A percentile compares a stretch with the other conserved stretches of the same genome.
Evolutionary conservation across 2,329 filamentous ascomycete species (phyloP).

Genomic region (Aspergillus fumigatiaffinis): DNA sequence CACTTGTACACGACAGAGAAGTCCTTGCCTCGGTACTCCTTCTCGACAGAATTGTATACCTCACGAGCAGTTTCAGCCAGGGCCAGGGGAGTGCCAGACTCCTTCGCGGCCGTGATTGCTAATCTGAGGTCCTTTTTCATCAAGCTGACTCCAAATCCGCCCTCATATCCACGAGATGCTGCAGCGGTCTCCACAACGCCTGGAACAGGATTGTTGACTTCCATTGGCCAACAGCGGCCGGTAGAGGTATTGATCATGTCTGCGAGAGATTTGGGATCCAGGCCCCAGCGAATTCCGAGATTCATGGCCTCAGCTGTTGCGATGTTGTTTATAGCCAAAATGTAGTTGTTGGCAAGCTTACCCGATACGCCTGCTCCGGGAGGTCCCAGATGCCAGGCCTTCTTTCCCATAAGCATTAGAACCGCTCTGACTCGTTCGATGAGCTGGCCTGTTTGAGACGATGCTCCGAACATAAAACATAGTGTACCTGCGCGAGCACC

Average conservation of each 20-base stretch:
- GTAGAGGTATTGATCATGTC: slow-evolving; percentile 90
- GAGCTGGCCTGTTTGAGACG: slow-evolving; percentile 44
- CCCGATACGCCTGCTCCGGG: slow-evolving; percentile 84
- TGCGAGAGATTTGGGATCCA: slow-evolving; percentile 65
- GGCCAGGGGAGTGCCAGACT: slow-evolving; percentile 63
- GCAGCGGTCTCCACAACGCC: slow-evolving; percentile 76
- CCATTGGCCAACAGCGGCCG: slow-evolving; percentile 92
- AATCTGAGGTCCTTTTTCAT: slow-evolving; percentile 78
- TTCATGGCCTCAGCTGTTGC: slow-evolving; percentile 65
- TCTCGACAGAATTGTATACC: slow-evolving; percentile 65
- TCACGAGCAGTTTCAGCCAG: slow-evolving; percentile 60
- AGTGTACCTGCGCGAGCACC: slow-evolving; percentile 82
- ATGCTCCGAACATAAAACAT: slow-evolving; percentile 90
- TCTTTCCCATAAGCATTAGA: slow-evolving; percentile 78
- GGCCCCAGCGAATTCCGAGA: slow-evolving; percentile 59
- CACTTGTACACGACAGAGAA: slow-evolving; percentile 80
- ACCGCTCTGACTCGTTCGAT: slow-evolving; percentile 64
- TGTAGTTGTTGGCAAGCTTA: slow-evolving; percentile 96
- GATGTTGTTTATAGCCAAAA: slow-evolving; percentile 89
- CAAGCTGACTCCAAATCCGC: slow-evolving; percentile 71
- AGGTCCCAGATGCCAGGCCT: slow-evolving; percentile 77
- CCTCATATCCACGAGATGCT: slow-evolving; percentile 69
- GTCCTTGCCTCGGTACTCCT: slow-evolving; percentile 64
- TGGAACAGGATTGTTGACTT: slow-evolving; percentile 90
- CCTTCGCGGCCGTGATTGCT: slow-evolving; percentile 66